Conservation (phyloP, 148 eudicot species). For the Camellia granthamiana region DNA sequence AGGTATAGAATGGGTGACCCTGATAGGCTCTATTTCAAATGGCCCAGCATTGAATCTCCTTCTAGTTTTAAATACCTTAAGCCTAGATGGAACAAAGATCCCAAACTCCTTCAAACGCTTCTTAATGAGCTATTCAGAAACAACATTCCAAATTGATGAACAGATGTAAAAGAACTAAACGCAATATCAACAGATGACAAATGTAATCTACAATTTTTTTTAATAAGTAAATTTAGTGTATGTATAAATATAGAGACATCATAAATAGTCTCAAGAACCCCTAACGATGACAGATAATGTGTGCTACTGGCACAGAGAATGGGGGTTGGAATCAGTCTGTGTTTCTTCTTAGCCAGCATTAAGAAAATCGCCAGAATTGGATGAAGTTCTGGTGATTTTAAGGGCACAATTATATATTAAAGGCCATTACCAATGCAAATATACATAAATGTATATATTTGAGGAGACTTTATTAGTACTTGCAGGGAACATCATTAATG, state of each 20-base stretch:
- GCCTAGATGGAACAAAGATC: constrained; percentile 87
- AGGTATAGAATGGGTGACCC: constrained; percentile 97
- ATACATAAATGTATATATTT: too few relatives aligned
- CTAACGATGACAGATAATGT: not conserved
- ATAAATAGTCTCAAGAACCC: not conserved
- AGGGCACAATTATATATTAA: too few relatives aligned
- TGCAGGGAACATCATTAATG: not conserved
- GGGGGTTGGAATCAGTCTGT: too few relatives aligned
- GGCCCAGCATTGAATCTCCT: constrained; percentile 88
- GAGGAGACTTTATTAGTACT: too few relatives aligned
- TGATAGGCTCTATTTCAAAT: constrained; percentile 91
- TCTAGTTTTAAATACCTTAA: constrained; percentile 66
- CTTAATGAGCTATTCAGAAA: constrained; percentile 74
- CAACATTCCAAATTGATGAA: not conserved
- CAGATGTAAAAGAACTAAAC: not conserved
- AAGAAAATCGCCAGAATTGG: too few relatives aligned
- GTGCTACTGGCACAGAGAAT: not conserved
- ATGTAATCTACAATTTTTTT: not conserved
- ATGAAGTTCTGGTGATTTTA: too few relatives aligned
- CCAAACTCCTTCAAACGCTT: constrained; percentile 94
- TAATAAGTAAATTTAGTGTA: too few relatives aligned
- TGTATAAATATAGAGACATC: not conserved
- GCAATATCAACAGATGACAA: not conserved
- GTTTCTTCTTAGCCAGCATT: too few relatives aligned
- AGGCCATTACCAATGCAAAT: too few relatives aligned